A percentile compares a stretch with the other conserved stretches of the same genome.
phyloP scores from a whole-genome alignment of 371 early-diverging fungal species.

The Mucor racemosus region DNA sequence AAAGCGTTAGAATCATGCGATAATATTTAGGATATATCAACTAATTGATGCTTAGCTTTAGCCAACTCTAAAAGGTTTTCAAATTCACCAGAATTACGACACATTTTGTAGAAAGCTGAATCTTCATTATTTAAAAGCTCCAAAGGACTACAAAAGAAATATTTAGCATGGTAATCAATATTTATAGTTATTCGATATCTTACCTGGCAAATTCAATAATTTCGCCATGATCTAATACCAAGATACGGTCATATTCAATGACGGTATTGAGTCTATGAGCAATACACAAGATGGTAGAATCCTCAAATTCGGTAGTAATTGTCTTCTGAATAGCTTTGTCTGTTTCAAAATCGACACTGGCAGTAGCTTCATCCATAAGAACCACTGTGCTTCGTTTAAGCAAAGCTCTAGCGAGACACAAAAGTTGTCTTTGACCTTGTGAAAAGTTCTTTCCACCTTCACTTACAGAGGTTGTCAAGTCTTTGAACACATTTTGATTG shows the following conservation, averaged over 20 bases:
- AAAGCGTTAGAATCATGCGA: not conserved
- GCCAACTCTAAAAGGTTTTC: constrained; percentile 56
- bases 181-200: not conserved
- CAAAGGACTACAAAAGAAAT: constrained; percentile 39
- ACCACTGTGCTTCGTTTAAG: constrained; percentile 57
- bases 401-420: constrained; percentile 83
- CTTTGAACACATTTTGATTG: constrained; percentile 51
- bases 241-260: constrained; percentile 54
- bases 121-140: constrained; percentile 52
- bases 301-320: constrained; percentile 61
- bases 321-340: constrained; percentile 67
- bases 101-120: constrained; percentile 65
- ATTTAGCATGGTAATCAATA: not conserved
- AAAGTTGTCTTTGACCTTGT: constrained; percentile 84
- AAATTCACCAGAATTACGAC: constrained; percentile 71
- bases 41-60: constrained; percentile 31
- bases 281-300: constrained; percentile 68
- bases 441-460: constrained; percentile 80
- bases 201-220: constrained; percentile 44
- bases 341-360: constrained; percentile 71
- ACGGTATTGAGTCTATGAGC: constrained; percentile 71
- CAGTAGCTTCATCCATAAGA: constrained; percentile 63
- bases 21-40: not conserved
- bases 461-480: constrained; percentile 46
- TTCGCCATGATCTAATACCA: constrained; percentile 49